Percentiles rank a stretch among this genome's conserved stretches.
phyloP scores from a whole-genome alignment of 2,329 filamentous ascomycete species.

The Ascochyta fabae region DNA sequence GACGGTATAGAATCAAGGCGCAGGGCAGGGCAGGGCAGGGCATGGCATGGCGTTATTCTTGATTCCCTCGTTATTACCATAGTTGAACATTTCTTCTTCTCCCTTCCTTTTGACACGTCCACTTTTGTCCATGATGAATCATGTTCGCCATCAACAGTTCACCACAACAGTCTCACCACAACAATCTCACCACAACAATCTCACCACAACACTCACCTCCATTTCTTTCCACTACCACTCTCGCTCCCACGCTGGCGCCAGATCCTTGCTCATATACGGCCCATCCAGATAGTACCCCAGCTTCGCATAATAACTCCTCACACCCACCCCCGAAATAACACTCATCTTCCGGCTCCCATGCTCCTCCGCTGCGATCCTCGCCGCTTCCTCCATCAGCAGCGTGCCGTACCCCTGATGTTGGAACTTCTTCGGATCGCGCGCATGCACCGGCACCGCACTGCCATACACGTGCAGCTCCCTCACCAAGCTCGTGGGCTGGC shows the following conservation, averaged over 20 bases:
- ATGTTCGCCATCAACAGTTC: too few species aligned
- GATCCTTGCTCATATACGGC: constrained; percentile 65
- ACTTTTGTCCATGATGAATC: too few species aligned
- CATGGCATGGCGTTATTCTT: constrained; percentile 12
- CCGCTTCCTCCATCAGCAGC: constrained; percentile 95
- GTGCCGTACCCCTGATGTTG: constrained; percentile 98
- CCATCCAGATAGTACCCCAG: constrained; percentile 94
- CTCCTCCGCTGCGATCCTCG: constrained; percentile 91
- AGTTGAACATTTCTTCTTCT: not conserved
- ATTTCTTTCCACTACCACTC: constrained; percentile 24
- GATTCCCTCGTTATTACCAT: not conserved
- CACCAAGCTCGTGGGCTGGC: constrained; percentile 89
- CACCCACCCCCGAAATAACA: constrained; percentile 97
- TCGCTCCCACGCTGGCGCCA: constrained; percentile 45
- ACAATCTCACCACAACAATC: too few species aligned
- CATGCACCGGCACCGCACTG: constrained; percentile 95
- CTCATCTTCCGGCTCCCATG: constrained; percentile 94
- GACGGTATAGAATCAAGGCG: too few species aligned
- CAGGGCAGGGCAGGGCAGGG: not conserved
- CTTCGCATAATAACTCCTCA: constrained; percentile 92
- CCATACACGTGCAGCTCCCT: constrained; percentile 97
- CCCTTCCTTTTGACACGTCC: not conserved
- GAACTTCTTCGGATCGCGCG: constrained; percentile 92
- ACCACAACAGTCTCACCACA: too few species aligned
- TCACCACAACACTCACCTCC: too few species aligned